Evolutionary conservation across 2,329 filamentous ascomycete species (phyloP).

Genomic region (Monilinia aucupariae): DNA sequence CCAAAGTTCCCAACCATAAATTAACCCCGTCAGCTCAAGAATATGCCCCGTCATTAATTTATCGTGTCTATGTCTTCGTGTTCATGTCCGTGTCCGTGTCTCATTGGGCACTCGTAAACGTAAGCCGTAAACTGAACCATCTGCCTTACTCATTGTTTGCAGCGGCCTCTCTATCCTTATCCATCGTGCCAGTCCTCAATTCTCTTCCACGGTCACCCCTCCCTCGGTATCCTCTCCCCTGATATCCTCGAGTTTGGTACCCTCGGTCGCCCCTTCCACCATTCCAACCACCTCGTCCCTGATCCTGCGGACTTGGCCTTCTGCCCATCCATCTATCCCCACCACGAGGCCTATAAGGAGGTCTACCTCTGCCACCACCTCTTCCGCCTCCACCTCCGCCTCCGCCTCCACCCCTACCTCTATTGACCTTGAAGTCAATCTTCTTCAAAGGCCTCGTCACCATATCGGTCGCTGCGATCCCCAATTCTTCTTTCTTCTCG

Average conservation of each 20-base stretch:
- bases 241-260: constrained; percentile 5
- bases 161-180: constrained; percentile 10
- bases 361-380: constrained; percentile 14
- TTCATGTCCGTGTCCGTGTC: neutral
- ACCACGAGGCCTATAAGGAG: constrained; percentile 6
- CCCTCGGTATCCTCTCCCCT: constrained; percentile 16
- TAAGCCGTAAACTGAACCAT: neutral
- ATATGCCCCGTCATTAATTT: neutral
- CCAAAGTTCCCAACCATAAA: constrained; percentile 1
- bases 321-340: constrained; percentile 10
- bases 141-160: neutral
- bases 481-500: constrained; percentile 52
- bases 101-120: neutral
- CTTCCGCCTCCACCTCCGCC: constrained; percentile 12
- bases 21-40: neutral
- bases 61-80: constrained; percentile 7
- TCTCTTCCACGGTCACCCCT: constrained; percentile 17
- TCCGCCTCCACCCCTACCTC: constrained; percentile 18
- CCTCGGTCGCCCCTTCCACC: constrained; percentile 15
- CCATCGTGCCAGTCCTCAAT: constrained; percentile 15
- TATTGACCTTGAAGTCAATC: constrained; percentile 56
- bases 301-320: neutral
- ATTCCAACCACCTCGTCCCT: constrained; percentile 11
- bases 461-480: constrained; percentile 55
- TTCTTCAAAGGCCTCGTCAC: constrained; percentile 60